Evolutionary conservation across 371 early-diverging fungal genomes (phyloP).

Genomic region (Mortierella sp.): DNA sequence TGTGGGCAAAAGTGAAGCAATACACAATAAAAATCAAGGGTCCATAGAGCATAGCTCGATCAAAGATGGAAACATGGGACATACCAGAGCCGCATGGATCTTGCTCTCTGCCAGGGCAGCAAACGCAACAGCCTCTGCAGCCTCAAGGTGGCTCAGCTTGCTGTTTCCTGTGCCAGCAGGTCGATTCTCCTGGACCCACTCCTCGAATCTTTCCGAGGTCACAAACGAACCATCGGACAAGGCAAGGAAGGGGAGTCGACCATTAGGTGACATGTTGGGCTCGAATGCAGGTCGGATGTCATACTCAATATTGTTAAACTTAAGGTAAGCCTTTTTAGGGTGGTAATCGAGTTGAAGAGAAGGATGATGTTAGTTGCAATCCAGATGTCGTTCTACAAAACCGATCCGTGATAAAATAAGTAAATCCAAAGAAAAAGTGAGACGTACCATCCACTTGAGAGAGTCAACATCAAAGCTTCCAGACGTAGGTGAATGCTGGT

Average conservation of each 20-base stretch:
- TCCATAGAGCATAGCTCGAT: neutral
- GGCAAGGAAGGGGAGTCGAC: slow-evolving; percentile 49
- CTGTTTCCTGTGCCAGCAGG: neutral
- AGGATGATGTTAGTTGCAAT: too few relatives aligned
- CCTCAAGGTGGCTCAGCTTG: slow-evolving; percentile 26
- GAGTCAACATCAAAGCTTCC: slow-evolving; percentile 54
- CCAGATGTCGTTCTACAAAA: too few relatives aligned
- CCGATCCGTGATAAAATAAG: neutral
- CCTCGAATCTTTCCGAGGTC: slow-evolving; percentile 40
- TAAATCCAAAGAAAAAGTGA: too few relatives aligned
- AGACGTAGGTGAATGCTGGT: neutral
- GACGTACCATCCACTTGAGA: slow-evolving; percentile 52
- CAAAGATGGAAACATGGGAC: neutral
- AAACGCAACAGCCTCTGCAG: slow-evolving; percentile 49
- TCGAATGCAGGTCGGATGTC: slow-evolving; percentile 44
- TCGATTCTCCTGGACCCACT: slow-evolving; percentile 39
- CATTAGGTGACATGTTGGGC: slow-evolving; percentile 49
- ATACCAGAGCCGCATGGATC: slow-evolving; percentile 49
- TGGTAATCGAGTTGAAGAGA: too few relatives aligned
- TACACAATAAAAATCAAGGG: neutral
- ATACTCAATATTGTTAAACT: slow-evolving; percentile 46
- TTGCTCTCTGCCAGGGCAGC: slow-evolving; percentile 42
- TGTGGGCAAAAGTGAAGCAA: neutral
- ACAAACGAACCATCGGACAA: slow-evolving; percentile 34
- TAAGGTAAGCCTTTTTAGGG: slow-evolving; percentile 30